These are phyloP conservation scores for Gentiana macrophylla DNA, from an alignment of 257 asterid species.

Conservation along the genomic window DNA sequence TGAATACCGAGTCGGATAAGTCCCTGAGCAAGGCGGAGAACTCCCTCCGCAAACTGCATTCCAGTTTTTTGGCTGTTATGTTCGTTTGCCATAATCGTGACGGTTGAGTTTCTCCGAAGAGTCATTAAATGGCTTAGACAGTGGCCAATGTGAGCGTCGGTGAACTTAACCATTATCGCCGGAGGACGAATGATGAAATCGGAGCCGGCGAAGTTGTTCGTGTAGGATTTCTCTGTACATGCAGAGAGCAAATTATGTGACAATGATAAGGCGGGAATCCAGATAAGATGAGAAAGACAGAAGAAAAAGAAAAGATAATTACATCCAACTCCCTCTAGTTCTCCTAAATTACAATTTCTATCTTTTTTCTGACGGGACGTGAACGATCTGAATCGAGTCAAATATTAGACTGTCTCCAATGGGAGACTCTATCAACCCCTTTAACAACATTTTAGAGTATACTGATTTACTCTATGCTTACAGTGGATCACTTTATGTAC, in stretches of 20 bases:
- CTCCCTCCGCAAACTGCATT: slow-evolving; percentile 61
- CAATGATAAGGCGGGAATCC: too few relatives aligned
- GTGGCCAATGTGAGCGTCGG: slow-evolving; percentile 77
- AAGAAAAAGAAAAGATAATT: too few relatives aligned
- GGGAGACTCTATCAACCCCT: too few relatives aligned
- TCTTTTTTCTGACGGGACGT: too few relatives aligned
- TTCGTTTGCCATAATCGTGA: slow-evolving; percentile 30
- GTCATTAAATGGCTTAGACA: slow-evolving; percentile 62
- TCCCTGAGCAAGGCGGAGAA: slow-evolving; percentile 42
- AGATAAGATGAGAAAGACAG: too few relatives aligned
- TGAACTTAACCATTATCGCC: slow-evolving; percentile 35
- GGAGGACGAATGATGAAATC: slow-evolving; percentile 10
- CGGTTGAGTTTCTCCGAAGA: slow-evolving; percentile 39
- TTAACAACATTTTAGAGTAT: too few relatives aligned
- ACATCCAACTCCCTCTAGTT: too few relatives aligned
- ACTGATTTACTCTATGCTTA: too few relatives aligned
- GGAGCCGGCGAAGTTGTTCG: not conserved
- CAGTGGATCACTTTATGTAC: too few relatives aligned
- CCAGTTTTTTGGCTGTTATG: slow-evolving; percentile 46
- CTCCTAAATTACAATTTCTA: too few relatives aligned
- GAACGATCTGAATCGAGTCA: too few relatives aligned
- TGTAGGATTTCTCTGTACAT: not conserved
- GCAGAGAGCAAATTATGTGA: not conserved
- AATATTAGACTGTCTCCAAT: too few relatives aligned
- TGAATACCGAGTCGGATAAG: slow-evolving; percentile 54